Evolutionary conservation across 2,329 filamentous ascomycete species (phyloP).

Genomic region (Stachybotrys chartarum): DNA sequence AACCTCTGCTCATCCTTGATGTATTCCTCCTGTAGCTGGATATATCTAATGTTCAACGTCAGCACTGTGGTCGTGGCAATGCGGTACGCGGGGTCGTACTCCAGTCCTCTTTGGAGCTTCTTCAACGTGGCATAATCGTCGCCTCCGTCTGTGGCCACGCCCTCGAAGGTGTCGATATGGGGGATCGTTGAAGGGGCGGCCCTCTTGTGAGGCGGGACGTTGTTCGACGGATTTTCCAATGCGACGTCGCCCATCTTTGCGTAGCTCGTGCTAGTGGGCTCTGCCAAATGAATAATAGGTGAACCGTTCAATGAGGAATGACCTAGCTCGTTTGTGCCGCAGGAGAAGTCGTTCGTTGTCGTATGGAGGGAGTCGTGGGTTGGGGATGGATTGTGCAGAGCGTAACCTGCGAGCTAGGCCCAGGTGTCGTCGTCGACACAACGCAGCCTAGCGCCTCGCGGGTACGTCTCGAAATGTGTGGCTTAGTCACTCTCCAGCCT

Average conservation of each 20-base stretch:
- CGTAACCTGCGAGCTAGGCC: background rate
- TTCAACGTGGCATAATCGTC: slow-evolving; percentile 96
- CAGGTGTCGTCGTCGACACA: background rate
- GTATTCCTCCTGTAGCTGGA: slow-evolving; percentile 98
- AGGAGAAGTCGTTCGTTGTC: background rate
- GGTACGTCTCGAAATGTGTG: background rate
- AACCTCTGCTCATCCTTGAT: slow-evolving; percentile 99
- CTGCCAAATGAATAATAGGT: too few species aligned
- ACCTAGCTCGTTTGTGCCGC: too few species aligned
- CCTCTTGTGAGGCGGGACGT: slow-evolving; percentile 73
- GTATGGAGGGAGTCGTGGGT: background rate
- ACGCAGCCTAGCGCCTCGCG: background rate
- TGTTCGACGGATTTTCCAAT: slow-evolving; percentile 73
- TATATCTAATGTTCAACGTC: slow-evolving; percentile 54
- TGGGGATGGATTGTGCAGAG: background rate
- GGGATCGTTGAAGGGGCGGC: slow-evolving; percentile 72
- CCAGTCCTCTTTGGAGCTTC: slow-evolving; percentile 91
- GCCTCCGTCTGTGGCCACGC: slow-evolving; percentile 68
- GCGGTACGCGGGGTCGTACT: slow-evolving; percentile 48
- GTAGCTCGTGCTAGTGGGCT: too few species aligned
- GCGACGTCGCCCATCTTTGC: slow-evolving; percentile 75
- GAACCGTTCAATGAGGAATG: too few species aligned
- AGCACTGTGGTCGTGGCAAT: slow-evolving; percentile 6
- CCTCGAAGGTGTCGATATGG: slow-evolving; percentile 85
- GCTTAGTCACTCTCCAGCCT: background rate